Evolutionary conservation across 441 rosid species (phyloP).

Genomic region (Adansonia rubrostipa): DNA sequence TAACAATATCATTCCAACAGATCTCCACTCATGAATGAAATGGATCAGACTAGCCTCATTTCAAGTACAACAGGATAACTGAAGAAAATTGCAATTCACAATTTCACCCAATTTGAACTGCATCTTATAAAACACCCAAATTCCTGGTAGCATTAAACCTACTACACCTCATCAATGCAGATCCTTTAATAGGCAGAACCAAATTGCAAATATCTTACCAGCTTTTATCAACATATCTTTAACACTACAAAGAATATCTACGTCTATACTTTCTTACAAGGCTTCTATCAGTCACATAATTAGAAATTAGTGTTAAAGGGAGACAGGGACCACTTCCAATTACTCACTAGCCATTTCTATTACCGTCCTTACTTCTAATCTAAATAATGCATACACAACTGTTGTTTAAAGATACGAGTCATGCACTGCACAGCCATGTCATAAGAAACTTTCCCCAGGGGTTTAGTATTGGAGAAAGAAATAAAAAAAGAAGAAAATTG

Average conservation of each 20-base stretch:
- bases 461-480: constrained; percentile 20
- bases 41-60: constrained; percentile 5
- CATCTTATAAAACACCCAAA: background rate
- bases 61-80: background rate
- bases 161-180: background rate
- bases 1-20: constrained; percentile 11
- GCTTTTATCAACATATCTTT: background rate
- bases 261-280: background rate
- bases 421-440: background rate
- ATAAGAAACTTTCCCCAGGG: background rate
- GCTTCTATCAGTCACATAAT: background rate
- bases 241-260: background rate
- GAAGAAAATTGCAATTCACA: background rate
- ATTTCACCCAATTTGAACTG: background rate
- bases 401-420: constrained; percentile 7
- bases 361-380: constrained; percentile 12
- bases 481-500: background rate
- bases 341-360: background rate
- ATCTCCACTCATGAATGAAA: constrained; percentile 5
- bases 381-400: constrained; percentile 7
- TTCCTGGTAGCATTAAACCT: background rate
- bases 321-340: background rate
- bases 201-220: background rate
- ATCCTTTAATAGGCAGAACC: background rate
- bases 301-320: background rate